Evolutionary conservation across 148 eudicot genomes (phyloP).

Genomic region (Diospyros lotus): DNA sequence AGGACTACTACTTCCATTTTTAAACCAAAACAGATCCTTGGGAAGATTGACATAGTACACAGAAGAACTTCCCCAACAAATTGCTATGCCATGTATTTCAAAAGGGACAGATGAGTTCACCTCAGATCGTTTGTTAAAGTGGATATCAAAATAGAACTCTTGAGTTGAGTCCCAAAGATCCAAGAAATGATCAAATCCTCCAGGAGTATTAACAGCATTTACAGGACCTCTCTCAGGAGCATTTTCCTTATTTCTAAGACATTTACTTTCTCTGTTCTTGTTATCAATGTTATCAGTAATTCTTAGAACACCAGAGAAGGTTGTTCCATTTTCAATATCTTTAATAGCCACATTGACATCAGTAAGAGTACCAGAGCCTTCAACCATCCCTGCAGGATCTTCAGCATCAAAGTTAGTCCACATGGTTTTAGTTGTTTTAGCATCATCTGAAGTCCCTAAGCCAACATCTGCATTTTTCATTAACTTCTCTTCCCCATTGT

Average conservation of each 20-base stretch:
- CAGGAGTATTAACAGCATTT: slow-evolving; percentile 49
- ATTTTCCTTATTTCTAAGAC: slow-evolving; percentile 22
- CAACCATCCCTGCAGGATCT: slow-evolving; percentile 17
- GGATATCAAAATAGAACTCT: slow-evolving; percentile 80
- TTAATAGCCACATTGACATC: neutral
- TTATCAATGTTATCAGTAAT: slow-evolving; percentile 13
- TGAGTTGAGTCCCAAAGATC: slow-evolving; percentile 65
- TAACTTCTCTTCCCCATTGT: slow-evolving; percentile 31
- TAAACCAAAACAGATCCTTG: slow-evolving; percentile 57
- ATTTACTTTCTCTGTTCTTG: slow-evolving; percentile 18
- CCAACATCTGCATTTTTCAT: slow-evolving; percentile 23
- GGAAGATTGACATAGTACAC: slow-evolving; percentile 80
- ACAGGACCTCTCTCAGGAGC: slow-evolving; percentile 58
- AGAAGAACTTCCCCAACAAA: slow-evolving; percentile 88
- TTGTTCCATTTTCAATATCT: slow-evolving; percentile 12
- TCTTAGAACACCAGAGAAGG: slow-evolving; percentile 11
- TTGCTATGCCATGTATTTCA: slow-evolving; percentile 83
- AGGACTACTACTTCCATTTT: slow-evolving; percentile 18
- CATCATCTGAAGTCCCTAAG: slow-evolving; percentile 25
- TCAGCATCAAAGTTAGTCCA: slow-evolving; percentile 15
- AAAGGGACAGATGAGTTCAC: slow-evolving; percentile 44
- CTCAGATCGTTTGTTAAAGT: slow-evolving; percentile 71
- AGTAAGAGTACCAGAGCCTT: slow-evolving; percentile 17
- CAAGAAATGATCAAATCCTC: slow-evolving; percentile 74
- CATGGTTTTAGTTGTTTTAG: slow-evolving; percentile 22